Conservation (phyloP, 2,329 filamentous ascomycete species). For the Coniella vitis region DNA sequence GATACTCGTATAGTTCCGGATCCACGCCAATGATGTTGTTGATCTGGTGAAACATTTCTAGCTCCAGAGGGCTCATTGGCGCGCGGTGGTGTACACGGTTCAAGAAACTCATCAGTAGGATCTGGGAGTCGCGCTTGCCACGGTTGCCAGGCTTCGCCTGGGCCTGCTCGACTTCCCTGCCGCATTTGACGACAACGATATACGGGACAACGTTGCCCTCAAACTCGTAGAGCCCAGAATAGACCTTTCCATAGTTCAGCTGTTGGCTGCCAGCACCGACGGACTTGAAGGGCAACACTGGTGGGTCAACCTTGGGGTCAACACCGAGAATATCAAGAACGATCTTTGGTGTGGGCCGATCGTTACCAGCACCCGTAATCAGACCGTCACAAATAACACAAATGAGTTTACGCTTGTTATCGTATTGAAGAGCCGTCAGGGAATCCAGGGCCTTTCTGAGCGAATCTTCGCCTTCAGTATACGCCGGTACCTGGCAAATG, state of each 20-base stretch:
- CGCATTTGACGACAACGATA: constrained; percentile 91
- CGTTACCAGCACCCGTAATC: constrained; percentile 92
- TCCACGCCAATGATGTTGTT: constrained; percentile 99
- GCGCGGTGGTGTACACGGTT: constrained; percentile 93
- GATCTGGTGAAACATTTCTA: constrained; percentile 98
- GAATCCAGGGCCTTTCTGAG: constrained; percentile 90
- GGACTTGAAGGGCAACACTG: constrained; percentile 88
- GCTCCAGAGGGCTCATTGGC: constrained; percentile 90
- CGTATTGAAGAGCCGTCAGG: constrained; percentile 87
- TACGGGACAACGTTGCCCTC: constrained; percentile 98
- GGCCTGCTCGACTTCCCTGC: constrained; percentile 88
- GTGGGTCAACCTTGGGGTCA: constrained; percentile 92
- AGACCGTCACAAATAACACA: constrained; percentile 96
- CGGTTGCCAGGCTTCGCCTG: constrained; percentile 95
- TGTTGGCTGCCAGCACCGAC: constrained; percentile 84
- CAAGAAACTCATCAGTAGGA: constrained; percentile 92
- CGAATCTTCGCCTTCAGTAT: constrained; percentile 96
- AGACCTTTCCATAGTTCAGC: constrained; percentile 97
- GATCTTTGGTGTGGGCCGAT: constrained; percentile 94
- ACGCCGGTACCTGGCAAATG: constrained; percentile 95
- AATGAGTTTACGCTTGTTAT: constrained; percentile 97
- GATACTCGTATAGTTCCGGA: constrained; percentile 92
- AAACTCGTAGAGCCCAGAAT: constrained; percentile 94
- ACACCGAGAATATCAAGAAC: constrained; percentile 96
- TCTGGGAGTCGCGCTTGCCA: constrained; percentile 96